These are phyloP conservation scores for Cryptosporidium sp. DNA, from an alignment of 169 alveolate genomes.

Conservation along the genomic window DNA sequence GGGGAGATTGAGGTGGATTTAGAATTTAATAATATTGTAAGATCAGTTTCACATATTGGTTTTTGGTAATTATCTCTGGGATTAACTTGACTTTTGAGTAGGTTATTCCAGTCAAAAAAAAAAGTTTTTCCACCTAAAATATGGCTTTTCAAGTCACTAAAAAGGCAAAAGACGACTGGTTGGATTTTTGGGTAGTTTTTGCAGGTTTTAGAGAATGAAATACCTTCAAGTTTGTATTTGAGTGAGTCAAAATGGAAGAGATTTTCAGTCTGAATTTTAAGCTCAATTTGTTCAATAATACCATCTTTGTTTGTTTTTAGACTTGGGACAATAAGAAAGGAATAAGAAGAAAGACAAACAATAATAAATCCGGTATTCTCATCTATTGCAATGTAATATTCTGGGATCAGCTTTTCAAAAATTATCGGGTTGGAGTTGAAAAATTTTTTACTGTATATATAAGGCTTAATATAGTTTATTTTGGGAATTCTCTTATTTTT, in stretches of 20 bases:
- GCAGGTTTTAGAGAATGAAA: slow-evolving; percentile 7
- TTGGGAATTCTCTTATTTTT: background rate
- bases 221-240: slow-evolving; percentile 13
- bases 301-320: background rate
- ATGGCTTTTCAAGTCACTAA: background rate
- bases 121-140: background rate
- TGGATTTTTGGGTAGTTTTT: background rate
- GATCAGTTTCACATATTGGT: background rate
- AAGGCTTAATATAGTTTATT: background rate
- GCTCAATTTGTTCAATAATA: slow-evolving; percentile 7
- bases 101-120: slow-evolving; percentile 22
- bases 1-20: background rate
- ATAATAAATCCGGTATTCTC: slow-evolving; percentile 19
- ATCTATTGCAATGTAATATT: slow-evolving; percentile 10
- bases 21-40: background rate
- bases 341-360: background rate
- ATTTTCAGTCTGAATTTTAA: slow-evolving; percentile 4
- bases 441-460: background rate
- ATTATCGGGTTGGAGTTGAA: background rate
- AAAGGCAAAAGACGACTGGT: slow-evolving; percentile 1
- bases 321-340: slow-evolving; percentile 26
- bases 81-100: background rate
- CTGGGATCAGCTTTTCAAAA: background rate
- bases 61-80: slow-evolving; percentile 17
- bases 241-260: slow-evolving; percentile 7